These are phyloP conservation scores for Salix viminalis DNA, from an alignment of 345 rosid genomes.

Conservation along the genomic window DNA sequence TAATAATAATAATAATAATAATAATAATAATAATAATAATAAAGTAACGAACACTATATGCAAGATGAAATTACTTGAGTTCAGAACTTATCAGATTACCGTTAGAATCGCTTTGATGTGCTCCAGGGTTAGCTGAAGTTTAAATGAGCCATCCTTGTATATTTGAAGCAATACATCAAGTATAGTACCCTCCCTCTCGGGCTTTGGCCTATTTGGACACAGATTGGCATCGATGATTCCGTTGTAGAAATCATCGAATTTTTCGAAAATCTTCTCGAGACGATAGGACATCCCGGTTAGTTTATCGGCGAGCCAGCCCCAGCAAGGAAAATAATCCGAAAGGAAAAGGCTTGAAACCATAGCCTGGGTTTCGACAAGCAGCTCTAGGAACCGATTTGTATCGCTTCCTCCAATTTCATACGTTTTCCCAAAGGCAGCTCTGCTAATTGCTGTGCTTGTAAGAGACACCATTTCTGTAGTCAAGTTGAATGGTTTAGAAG, in stretches of 20 bases:
- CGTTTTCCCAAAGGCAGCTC: slow-evolving; percentile 42
- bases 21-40: no score
- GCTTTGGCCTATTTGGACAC: slow-evolving; percentile 10
- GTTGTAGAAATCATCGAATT: slow-evolving; percentile 39
- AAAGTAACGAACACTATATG: no score
- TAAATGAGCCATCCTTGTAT: slow-evolving; percentile 17
- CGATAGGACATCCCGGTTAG: slow-evolving; percentile 29
- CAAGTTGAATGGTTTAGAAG: no score
- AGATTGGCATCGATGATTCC: slow-evolving; percentile 40
- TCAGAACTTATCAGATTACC: slow-evolving; percentile 15
- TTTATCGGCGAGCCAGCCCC: slow-evolving; percentile 46
- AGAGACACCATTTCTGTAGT: not conserved
- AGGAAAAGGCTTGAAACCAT: slow-evolving; percentile 27
- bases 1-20: no score
- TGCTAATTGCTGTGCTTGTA: slow-evolving; percentile 17
- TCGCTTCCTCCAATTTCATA: slow-evolving; percentile 27
- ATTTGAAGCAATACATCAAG: slow-evolving; percentile 36
- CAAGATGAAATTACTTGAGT: not conserved
- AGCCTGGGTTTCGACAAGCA: not conserved
- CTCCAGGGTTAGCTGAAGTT: slow-evolving; percentile 29
- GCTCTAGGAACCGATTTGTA: slow-evolving; percentile 17
- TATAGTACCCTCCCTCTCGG: slow-evolving; percentile 23
- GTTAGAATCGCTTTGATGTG: slow-evolving; percentile 52
- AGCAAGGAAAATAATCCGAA: slow-evolving; percentile 37
- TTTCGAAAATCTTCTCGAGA: slow-evolving; percentile 28